Evolutionary conservation across 2,329 filamentous ascomycete species (phyloP).

Genomic region (Didymella sp.): DNA sequence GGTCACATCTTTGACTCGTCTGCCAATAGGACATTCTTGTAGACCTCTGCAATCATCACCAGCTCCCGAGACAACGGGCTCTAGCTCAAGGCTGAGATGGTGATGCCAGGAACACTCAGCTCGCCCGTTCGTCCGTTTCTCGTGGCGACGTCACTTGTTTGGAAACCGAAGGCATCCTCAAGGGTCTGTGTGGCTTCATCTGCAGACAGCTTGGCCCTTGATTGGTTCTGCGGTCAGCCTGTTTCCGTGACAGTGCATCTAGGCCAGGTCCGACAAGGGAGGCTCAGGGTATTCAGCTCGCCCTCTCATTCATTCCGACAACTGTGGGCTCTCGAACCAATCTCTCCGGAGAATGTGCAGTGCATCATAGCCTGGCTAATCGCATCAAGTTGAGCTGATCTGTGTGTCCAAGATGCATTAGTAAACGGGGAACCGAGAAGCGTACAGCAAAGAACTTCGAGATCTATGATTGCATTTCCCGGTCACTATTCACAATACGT

Average conservation of each 20-base stretch:
- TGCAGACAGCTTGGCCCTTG: neutral
- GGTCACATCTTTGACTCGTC: neutral
- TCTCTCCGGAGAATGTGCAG: neutral
- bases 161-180: neutral
- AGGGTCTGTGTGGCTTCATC: neutral
- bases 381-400: neutral
- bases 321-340: neutral
- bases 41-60: neutral
- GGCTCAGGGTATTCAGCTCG: neutral
- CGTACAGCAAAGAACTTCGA: neutral
- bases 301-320: neutral
- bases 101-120: neutral
- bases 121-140: neutral
- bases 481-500: constrained; percentile 51
- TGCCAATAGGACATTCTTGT: neutral
- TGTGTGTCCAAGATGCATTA: neutral
- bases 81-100: neutral
- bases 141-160: neutral
- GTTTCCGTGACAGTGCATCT: neutral
- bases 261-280: neutral
- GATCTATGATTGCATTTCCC: constrained; percentile 47
- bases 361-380: neutral
- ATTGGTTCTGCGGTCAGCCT: neutral
- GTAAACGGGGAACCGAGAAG: neutral
- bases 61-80: neutral